A percentile compares a stretch with the other conserved stretches of the same genome.
phyloP scores from a whole-genome alignment of 495 filamentous ascomycete species.

The Daldinia grandis region DNA sequence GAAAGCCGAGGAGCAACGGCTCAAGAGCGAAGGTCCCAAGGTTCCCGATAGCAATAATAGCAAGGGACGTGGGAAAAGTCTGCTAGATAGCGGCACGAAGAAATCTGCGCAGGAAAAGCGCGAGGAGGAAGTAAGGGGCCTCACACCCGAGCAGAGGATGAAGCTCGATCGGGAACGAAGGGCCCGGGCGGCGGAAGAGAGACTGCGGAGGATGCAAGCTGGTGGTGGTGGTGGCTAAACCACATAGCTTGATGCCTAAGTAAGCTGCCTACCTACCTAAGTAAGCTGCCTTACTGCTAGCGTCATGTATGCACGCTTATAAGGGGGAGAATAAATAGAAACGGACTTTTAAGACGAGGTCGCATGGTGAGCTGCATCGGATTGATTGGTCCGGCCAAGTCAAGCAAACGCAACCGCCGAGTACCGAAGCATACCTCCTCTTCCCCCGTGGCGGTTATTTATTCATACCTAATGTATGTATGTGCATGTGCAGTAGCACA shows the following conservation, averaged over 20 bases:
- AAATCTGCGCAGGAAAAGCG: constrained; percentile 78
- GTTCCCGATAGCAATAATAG: constrained; percentile 43
- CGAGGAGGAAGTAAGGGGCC: constrained; percentile 81
- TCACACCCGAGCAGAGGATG: constrained; percentile 85
- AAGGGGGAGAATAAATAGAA: constrained; percentile 2
- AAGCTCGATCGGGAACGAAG: constrained; percentile 81
- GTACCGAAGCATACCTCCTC: background rate
- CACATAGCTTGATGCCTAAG: too few relatives aligned
- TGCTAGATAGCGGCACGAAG: constrained; percentile 59
- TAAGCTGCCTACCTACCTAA: too few relatives aligned
- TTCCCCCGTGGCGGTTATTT: background rate
- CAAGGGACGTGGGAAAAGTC: constrained; percentile 51
- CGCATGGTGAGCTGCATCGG: background rate
- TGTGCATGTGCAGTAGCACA: background rate
- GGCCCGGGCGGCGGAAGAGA: constrained; percentile 87
- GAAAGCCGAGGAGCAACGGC: constrained; percentile 69
- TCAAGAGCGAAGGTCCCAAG: constrained; percentile 60
- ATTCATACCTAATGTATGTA: background rate
- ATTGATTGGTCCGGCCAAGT: background rate
- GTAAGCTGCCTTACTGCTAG: too few relatives aligned
- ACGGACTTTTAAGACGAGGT: background rate
- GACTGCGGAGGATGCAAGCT: constrained; percentile 71
- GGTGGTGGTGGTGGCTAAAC: constrained; percentile 25
- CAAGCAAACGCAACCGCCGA: background rate
- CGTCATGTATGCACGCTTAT: too few relatives aligned